Evolutionary conservation across 371 early-diverging fungal species (phyloP), one percentile per base, ranked within the genome.

Genomic region (Mucor mucedo): DNA sequence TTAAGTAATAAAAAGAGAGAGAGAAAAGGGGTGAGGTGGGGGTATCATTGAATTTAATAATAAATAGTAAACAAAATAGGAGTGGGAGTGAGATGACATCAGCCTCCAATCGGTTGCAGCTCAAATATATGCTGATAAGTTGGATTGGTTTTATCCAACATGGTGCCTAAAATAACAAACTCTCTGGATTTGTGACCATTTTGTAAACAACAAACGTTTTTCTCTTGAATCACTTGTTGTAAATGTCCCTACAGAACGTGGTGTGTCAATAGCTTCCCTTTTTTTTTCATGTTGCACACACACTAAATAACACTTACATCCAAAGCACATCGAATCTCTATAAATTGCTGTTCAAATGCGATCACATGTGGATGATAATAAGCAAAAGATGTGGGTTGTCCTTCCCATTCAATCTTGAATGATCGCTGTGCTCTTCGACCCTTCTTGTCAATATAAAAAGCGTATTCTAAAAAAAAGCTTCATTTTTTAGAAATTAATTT

Each of bases 191-290:
- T 83, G 38, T 78, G 78, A 33, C 79, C 76, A 45, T 73, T 75
- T 59, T 79, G 80, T 44, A 89, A 66, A 64, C 84, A 87, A 14
- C 77, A 76, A 38, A 88, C 76, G 59, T 84, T 79, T 45, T 77
- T 72, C 2, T 84, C 87, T 38, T 78, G 84, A 55, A 89, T 88
- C n/a, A 89, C 79, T 73, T 89, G 90, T 42, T 83, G 82, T 52
- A 89, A 73, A 49, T 82, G 73, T 40, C 90, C 87, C 79, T 82
- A 71, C 39, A 45, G 57, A 60, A 60, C 52, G 52, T 41, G 52
- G 39, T 48, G 27, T 27, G 11, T 6, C 8, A 16, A 28, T 44
- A 14, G 2, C 5, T 44, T 4, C 5, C 5, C 14, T 44, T n/a
- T 16, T n/a, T 16, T n/a, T n/a, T 5, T n/a, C 16, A 48, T 38